Conservation (phyloP, 495 filamentous ascomycete genomes). For the Hypoxylon crocopeplum region DNA sequence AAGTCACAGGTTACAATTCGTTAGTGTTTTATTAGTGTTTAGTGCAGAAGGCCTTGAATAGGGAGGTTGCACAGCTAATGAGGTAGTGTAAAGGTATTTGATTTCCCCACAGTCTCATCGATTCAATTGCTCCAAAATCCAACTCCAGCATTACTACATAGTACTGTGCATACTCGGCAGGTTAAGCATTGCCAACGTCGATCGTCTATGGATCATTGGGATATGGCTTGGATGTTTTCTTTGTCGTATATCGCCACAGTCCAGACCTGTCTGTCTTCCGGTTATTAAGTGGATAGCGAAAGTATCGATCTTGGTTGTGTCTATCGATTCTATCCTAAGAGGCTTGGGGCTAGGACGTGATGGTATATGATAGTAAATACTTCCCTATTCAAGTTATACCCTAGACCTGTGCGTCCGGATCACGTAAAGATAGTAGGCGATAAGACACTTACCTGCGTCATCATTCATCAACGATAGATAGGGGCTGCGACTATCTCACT, state of each 20-base stretch:
- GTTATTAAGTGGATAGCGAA: background rate
- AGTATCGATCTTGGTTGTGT: constrained; percentile 1
- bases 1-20: background rate
- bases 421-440: no score
- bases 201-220: constrained; percentile 11
- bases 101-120: background rate
- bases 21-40: background rate
- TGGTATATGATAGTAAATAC: no score
- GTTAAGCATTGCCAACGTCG: constrained; percentile 9
- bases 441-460: no score
- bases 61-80: background rate
- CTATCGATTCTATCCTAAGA: background rate
- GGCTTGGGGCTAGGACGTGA: no score
- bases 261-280: constrained; percentile 4
- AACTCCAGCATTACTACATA: background rate
- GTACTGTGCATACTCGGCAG: constrained; percentile 14
- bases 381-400: no score
- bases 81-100: background rate
- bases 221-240: constrained; percentile 2
- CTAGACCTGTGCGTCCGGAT: no score
- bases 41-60: background rate
- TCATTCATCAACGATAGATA: background rate
- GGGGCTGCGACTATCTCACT: background rate
- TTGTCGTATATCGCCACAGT: constrained; percentile 14
- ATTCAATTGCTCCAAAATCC: background rate